Conservation (phyloP, 371 early-diverging fungal species). For the Circinella umbellata region DNA sequence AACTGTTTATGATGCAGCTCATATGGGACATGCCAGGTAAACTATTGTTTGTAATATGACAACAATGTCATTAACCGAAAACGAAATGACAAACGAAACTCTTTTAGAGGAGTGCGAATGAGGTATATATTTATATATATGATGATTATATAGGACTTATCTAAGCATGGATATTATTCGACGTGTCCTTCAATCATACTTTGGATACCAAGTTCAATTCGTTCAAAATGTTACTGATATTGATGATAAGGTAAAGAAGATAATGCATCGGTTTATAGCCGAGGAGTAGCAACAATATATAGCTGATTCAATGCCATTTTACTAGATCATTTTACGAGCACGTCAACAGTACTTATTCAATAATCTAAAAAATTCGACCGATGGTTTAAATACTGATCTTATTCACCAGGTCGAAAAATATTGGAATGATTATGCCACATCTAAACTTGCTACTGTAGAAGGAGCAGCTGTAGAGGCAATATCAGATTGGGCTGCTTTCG, state of each 20-base stretch:
- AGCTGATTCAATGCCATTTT: too few relatives aligned
- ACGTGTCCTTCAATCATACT: slow-evolving; percentile 95
- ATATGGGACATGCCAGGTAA: slow-evolving; percentile 97
- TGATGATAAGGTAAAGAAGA: slow-evolving; percentile 91
- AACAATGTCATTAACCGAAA: neutral
- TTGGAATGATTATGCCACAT: slow-evolving; percentile 63
- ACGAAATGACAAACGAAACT: neutral
- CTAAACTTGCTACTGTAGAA: slow-evolving; percentile 61
- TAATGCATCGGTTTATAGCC: too few relatives aligned
- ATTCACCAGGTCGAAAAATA: slow-evolving; percentile 65
- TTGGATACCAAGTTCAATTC: slow-evolving; percentile 93
- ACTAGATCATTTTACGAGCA: slow-evolving; percentile 87
- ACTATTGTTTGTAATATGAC: neutral
- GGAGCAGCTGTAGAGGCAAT: slow-evolving; percentile 37
- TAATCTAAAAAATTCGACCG: slow-evolving; percentile 54
- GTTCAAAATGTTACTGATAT: slow-evolving; percentile 99
- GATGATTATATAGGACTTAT: slow-evolving; percentile 74
- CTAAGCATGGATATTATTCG: slow-evolving; percentile 96
- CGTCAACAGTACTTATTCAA: slow-evolving; percentile 87
- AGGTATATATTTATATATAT: too few relatives aligned
- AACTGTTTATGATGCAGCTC: slow-evolving; percentile 98
- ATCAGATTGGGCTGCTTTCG: slow-evolving; percentile 62
- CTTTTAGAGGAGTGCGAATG: too few relatives aligned
- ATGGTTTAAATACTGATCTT: slow-evolving; percentile 38
- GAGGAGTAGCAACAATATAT: too few relatives aligned